These are phyloP conservation scores for Taiozyma sp. DNA, from an alignment of 1,139 yeast species.

Conservation along the genomic window DNA sequence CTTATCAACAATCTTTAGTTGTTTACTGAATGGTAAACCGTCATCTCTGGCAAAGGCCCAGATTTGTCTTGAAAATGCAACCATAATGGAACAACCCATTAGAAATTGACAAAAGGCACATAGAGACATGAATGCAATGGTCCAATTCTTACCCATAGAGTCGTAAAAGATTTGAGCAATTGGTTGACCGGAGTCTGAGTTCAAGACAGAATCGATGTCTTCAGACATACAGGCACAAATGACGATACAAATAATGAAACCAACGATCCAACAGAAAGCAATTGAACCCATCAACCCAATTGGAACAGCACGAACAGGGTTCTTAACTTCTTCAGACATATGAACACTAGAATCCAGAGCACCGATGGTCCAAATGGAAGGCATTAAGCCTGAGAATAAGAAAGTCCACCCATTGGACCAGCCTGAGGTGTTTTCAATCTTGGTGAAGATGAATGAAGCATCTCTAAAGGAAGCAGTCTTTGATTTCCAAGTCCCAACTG, in stretches of 20 bases:
- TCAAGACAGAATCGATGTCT: constrained; percentile 39
- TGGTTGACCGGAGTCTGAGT: constrained; percentile 44
- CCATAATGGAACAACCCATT: constrained; percentile 53
- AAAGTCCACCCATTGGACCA: constrained; percentile 60
- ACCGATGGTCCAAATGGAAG: constrained; percentile 62
- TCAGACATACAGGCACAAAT: constrained; percentile 47
- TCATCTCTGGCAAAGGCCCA: constrained; percentile 47
- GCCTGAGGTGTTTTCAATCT: constrained; percentile 54
- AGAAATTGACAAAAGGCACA: constrained; percentile 52
- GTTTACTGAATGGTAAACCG: constrained; percentile 39
- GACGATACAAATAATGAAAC: constrained; percentile 48
- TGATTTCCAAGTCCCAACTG: constrained; percentile 37
- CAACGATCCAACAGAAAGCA: constrained; percentile 49
- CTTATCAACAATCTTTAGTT: constrained; percentile 46
- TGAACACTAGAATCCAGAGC: constrained; percentile 70
- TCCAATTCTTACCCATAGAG: constrained; percentile 61
- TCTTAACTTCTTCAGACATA: constrained; percentile 63
- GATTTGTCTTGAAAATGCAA: constrained; percentile 41
- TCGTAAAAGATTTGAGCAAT: constrained; percentile 63
- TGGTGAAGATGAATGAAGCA: constrained; percentile 45
- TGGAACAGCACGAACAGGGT: constrained; percentile 60
- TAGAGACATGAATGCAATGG: constrained; percentile 52
- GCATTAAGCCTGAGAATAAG: constrained; percentile 47
- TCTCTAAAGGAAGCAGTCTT: constrained; percentile 37
- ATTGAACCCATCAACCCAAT: constrained; percentile 54